phyloP scores from a whole-genome alignment of 2,329 filamentous ascomycete genomes.

The Colletotrichum siamense region DNA sequence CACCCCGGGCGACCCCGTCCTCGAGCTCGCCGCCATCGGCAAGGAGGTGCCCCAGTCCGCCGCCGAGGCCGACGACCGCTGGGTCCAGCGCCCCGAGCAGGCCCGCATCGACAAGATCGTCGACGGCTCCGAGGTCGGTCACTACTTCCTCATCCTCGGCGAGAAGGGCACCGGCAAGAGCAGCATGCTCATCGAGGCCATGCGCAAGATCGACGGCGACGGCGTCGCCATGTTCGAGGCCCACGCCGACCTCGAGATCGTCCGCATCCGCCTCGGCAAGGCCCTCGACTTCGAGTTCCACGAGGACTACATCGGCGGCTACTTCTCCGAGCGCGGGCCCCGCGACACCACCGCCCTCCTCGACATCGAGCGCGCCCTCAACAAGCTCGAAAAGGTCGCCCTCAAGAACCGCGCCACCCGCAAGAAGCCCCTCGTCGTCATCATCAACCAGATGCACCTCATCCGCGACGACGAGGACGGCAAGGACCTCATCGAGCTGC shows the following conservation, averaged over 20 bases:
- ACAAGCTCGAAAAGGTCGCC: slow-evolving; percentile 97
- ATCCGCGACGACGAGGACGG: slow-evolving; percentile 91
- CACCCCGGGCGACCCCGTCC: slow-evolving; percentile 86
- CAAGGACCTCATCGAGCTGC: slow-evolving; percentile 89
- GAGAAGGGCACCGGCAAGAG: slow-evolving; percentile 98
- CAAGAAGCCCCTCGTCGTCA: slow-evolving; percentile 80
- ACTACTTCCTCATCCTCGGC: slow-evolving; percentile 90
- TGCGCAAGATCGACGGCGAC: slow-evolving; percentile 89
- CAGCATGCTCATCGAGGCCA: slow-evolving; percentile 93
- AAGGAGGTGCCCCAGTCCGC: slow-evolving; percentile 57
- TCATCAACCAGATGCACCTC: slow-evolving; percentile 93
- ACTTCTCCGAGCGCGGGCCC: slow-evolving; percentile 93
- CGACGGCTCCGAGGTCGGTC: slow-evolving; percentile 72
- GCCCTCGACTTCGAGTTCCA: slow-evolving; percentile 96
- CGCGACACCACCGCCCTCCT: slow-evolving; percentile 90
- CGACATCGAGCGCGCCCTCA: slow-evolving; percentile 95
- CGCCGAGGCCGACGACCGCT: slow-evolving; percentile 63
- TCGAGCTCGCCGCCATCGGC: slow-evolving; percentile 75
- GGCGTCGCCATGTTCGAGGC: slow-evolving; percentile 96
- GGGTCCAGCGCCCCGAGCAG: slow-evolving; percentile 88
- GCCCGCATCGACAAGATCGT: slow-evolving; percentile 82
- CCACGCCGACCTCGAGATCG: slow-evolving; percentile 93
- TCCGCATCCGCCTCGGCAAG: slow-evolving; percentile 90
- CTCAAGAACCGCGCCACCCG: slow-evolving; percentile 52
- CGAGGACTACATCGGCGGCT: slow-evolving; percentile 95